Evolutionary conservation across 805 yeast genomes (phyloP).

Genomic region (Candida insectalens): DNA sequence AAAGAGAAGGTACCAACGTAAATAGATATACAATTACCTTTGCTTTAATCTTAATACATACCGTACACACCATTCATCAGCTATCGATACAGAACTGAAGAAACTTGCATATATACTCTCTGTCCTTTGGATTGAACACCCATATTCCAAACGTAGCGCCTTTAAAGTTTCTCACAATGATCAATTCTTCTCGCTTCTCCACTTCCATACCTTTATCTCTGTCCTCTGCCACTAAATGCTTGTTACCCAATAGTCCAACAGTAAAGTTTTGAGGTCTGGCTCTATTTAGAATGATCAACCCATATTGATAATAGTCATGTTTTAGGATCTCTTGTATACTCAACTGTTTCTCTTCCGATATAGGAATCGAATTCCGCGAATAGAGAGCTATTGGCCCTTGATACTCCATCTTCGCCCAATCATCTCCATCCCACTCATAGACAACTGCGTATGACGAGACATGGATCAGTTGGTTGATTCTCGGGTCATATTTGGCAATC

Average conservation of each 20-base stretch:
- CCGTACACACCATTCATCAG: constrained; percentile 2
- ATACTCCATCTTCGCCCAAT: constrained; percentile 63
- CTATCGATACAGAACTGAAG: constrained; percentile 20
- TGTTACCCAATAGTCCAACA: constrained; percentile 54
- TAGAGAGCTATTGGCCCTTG: constrained; percentile 66
- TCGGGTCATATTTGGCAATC: constrained; percentile 67
- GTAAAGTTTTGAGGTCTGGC: constrained; percentile 62
- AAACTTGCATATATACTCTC: constrained; percentile 45
- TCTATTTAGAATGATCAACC: constrained; percentile 61
- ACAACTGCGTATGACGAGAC: constrained; percentile 66
- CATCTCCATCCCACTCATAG: constrained; percentile 54
- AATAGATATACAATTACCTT: not conserved
- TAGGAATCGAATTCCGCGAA: constrained; percentile 18
- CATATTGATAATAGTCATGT: constrained; percentile 45
- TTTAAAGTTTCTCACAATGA: constrained; percentile 55
- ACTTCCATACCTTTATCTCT: constrained; percentile 41
- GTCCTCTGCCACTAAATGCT: constrained; percentile 23
- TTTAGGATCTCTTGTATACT: constrained; percentile 23
- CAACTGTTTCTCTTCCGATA: constrained; percentile 2
- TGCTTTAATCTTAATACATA: no score
- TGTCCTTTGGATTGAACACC: constrained; percentile 62
- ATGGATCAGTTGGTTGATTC: constrained; percentile 55
- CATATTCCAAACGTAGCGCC: constrained; percentile 73
- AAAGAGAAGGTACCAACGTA: constrained; percentile 14
- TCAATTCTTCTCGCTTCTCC: constrained; percentile 59